These are phyloP conservation scores for Climacium dendroides DNA, from an alignment of 225 moss, liverwort and hornwort genomes.

Conservation along the genomic window DNA sequence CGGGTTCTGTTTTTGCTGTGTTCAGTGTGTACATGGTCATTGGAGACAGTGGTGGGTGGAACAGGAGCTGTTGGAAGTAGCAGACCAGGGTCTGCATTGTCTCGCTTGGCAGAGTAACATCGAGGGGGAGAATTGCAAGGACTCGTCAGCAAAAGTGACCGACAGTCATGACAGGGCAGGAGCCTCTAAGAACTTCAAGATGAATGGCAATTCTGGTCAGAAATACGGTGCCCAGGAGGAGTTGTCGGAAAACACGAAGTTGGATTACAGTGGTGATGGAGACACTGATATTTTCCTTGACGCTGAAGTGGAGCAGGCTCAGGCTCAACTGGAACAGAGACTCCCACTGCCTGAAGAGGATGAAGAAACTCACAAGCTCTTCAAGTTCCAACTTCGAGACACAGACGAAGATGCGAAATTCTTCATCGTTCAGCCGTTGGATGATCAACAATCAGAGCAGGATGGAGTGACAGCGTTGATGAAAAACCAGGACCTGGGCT, in stretches of 20 bases:
- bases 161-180: background rate
- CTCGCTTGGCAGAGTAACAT: slow-evolving; percentile 19
- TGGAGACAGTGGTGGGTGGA: slow-evolving; percentile 24
- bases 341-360: background rate
- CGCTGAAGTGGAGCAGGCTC: slow-evolving; percentile 11
- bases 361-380: background rate
- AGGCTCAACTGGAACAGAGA: background rate
- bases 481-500: background rate
- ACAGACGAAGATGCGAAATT: slow-evolving; percentile 8
- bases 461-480: background rate
- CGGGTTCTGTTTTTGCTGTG: background rate
- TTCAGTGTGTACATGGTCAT: slow-evolving; percentile 19
- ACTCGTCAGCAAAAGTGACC: background rate
- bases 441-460: background rate
- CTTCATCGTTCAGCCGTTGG: slow-evolving; percentile 2
- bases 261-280: background rate
- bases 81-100: slow-evolving; percentile 26
- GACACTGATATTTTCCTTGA: background rate
- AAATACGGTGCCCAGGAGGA: background rate
- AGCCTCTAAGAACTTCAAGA: background rate
- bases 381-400: background rate
- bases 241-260: background rate
- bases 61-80: slow-evolving; percentile 38
- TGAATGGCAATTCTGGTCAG: background rate
- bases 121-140: background rate